A percentile compares a stretch with the other conserved stretches of the same genome.
Conservation (phyloP, 768 basidiomycete species). For the Tephrocybe sp. region DNA sequence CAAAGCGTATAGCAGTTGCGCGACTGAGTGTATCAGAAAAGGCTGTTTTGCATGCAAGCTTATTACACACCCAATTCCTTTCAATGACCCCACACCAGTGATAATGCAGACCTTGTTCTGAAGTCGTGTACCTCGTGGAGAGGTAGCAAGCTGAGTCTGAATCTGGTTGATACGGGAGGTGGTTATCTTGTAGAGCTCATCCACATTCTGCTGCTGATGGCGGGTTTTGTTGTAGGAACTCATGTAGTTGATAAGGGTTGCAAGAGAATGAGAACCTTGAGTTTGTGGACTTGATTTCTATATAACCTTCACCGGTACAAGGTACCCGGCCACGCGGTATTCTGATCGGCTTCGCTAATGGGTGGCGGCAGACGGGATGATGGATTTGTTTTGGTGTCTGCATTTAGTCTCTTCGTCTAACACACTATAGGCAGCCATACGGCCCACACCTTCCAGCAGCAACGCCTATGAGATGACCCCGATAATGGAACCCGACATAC, state of each 20-base stretch:
- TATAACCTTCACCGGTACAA: background rate
- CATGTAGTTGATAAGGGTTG: conserved; percentile 18
- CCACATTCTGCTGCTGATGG: conserved; percentile 25
- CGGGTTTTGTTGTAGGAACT: conserved; percentile 34
- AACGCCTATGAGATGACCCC: conserved; percentile 40
- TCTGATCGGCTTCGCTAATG: background rate
- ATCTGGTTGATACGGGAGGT: conserved; percentile 65
- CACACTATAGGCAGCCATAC: conserved; percentile 10
- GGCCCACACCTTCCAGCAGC: conserved; percentile 15
- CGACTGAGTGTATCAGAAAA: conserved; percentile 42
- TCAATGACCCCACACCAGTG: conserved; percentile 83
- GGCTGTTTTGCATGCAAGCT: background rate
- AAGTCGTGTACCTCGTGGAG: conserved; percentile 55
- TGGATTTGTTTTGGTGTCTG: background rate
- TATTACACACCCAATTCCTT: conserved; percentile 78
- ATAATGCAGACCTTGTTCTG: conserved; percentile 81
- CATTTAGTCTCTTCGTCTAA: background rate
- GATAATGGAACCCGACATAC: conserved; percentile 31
- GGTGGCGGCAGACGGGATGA: background rate
- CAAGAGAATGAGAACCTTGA: too few species aligned
- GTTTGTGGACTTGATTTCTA: background rate
- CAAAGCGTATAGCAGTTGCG: conserved; percentile 68
- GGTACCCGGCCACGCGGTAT: background rate
- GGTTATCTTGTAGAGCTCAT: conserved; percentile 59
- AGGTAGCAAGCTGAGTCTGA: conserved; percentile 58